Percentiles rank a stretch among this genome's conserved stretches.
Evolutionary conservation across 2,329 filamentous ascomycete genomes (phyloP).

Genomic region (Epichloe hybrida): DNA sequence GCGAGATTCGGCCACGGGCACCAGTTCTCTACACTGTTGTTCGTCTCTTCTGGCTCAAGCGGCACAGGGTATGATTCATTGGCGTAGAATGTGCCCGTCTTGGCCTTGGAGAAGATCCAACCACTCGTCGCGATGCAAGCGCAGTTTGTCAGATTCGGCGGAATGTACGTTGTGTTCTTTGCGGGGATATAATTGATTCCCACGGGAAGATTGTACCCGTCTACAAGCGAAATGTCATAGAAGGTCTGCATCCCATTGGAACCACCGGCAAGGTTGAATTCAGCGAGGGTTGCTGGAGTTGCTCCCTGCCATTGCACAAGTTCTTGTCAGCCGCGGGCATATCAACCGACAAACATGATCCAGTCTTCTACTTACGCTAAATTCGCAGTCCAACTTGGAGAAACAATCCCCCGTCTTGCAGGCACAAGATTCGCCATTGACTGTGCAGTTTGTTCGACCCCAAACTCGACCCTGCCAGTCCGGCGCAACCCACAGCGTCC

Average conservation of each 20-base stretch:
- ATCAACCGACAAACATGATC: background rate
- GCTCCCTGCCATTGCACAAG: slow-evolving; percentile 38
- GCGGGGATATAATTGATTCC: slow-evolving; percentile 48
- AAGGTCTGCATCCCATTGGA: slow-evolving; percentile 50
- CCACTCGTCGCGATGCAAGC: slow-evolving; percentile 62
- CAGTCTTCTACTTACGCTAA: slow-evolving; percentile 39
- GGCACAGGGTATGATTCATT: slow-evolving; percentile 55
- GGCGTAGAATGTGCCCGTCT: slow-evolving; percentile 43
- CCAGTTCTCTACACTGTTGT: slow-evolving; percentile 49
- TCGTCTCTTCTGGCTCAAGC: slow-evolving; percentile 46
- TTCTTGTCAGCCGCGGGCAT: slow-evolving; percentile 1
- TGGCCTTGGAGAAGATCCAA: slow-evolving; percentile 40
- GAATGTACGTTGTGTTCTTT: slow-evolving; percentile 50
- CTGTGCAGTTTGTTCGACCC: slow-evolving; percentile 74
- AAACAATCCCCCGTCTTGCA: slow-evolving; percentile 65
- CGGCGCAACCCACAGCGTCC: slow-evolving; percentile 49
- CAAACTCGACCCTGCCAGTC: slow-evolving; percentile 75
- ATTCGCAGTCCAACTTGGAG: slow-evolving; percentile 53
- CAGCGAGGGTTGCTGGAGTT: slow-evolving; percentile 62
- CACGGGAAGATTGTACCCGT: slow-evolving; percentile 70
- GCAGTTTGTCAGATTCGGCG: slow-evolving; percentile 63
- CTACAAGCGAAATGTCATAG: slow-evolving; percentile 75
- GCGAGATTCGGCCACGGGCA: slow-evolving; percentile 70
- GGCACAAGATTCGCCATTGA: slow-evolving; percentile 51
- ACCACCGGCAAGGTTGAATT: slow-evolving; percentile 64